Base-by-base conservation (phyloP, 805 yeast genomes). In the Vanderwaltozyma tropicalis region DNA sequence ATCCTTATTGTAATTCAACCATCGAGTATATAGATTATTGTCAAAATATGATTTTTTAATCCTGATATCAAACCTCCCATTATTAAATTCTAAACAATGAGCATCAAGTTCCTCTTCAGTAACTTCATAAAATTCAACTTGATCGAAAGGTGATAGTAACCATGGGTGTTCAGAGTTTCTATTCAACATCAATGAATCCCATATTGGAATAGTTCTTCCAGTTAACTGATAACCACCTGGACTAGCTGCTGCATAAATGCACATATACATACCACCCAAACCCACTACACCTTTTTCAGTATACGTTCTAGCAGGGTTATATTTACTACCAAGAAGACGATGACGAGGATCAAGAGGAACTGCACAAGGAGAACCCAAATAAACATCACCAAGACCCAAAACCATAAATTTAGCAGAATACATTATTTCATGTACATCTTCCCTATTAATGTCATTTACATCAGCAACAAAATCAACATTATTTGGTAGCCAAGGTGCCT, bases 161-260 rank as follows among this genome's bases (percentile, higher is more conserved):
- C 97, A 92, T 39, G 97, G 97, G 41, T 78, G 64, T 20, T 67
- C 59, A 18, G 72, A 62, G 49, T 80, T 87, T 18, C 67, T 62
- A 30, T 87, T 92, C 45, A 92, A 67, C 24, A 84, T 72, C 51
- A 89, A 71, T 65, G 86, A 88, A 60, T 89, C 98, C 98, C 98
- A 89, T 50, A 89, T 88, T 38, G 97, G 97, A 47, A 92, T 78
- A 10, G 98, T 89, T 57, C 97, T 76, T 40, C 97, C 98, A 44
- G 87, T 89, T 50, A 89, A 72, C 66, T 89, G 97, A 64, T 89
- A 89, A 24, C 98, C 98, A 64, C 98, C 98, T 34, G 98, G 98
- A 19, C 96, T 86, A 48, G 86, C 94, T 89, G 89, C 88, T 24
- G 97, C 86, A 63, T 89, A 89, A 50, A 89, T 88, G 67, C 97